A percentile compares a stretch with the other conserved stretches of the same genome.
These are phyloP conservation scores for Chlamydomonas sp. DNA, from an alignment of 139 green algal genomes.

Conservation along the genomic window DNA sequence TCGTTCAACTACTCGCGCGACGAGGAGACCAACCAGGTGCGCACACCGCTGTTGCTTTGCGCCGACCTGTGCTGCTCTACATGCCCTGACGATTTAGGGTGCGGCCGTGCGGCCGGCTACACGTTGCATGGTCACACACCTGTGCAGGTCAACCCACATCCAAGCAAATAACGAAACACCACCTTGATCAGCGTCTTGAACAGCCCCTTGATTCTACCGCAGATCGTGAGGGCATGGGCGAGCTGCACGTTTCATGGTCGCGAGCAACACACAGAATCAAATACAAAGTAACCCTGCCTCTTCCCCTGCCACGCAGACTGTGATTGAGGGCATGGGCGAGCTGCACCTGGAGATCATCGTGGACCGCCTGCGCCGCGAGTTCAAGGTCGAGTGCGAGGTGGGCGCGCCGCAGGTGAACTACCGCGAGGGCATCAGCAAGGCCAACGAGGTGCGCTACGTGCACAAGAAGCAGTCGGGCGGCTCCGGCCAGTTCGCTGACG, in stretches of 20 bases:
- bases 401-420: constrained; percentile 98
- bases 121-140: too few relatives aligned
- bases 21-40: constrained; percentile 91
- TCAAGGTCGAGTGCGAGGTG: constrained; percentile 96
- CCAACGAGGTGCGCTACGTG: constrained; percentile 84
- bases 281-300: background rate
- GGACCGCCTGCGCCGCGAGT: constrained; percentile 96
- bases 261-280: too few relatives aligned
- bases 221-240: background rate
- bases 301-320: constrained; percentile 56
- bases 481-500: constrained; percentile 96
- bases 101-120: too few relatives aligned
- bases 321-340: constrained; percentile 99
- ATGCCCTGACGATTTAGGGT: too few relatives aligned
- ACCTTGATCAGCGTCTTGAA: too few relatives aligned
- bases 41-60: background rate
- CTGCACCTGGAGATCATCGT: constrained; percentile 99
- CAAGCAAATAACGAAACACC: too few relatives aligned
- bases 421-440: constrained; percentile 92
- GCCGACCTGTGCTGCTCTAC: too few relatives aligned
- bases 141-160: too few relatives aligned
- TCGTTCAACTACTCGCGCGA: constrained; percentile 96
- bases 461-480: constrained; percentile 99
- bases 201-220: too few relatives aligned
- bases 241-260: background rate